These are phyloP conservation scores for Cicer arietinum DNA, from an alignment of 306 rosid genomes.

Conservation along the genomic window DNA sequence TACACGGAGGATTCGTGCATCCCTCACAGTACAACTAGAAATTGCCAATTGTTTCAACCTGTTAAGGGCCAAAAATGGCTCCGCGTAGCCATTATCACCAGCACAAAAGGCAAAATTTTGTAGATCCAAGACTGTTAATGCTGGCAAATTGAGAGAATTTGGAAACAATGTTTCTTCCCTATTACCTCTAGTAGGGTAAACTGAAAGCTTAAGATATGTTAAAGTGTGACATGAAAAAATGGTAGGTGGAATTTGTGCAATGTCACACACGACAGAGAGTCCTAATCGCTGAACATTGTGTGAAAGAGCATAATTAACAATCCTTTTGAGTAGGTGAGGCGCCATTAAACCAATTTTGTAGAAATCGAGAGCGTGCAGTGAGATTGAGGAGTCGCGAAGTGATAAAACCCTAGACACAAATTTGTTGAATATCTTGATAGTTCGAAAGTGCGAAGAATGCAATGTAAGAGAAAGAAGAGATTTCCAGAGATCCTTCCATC, in stretches of 20 bases:
- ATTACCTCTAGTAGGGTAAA: neutral
- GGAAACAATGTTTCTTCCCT: neutral
- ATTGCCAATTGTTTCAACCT: conserved; percentile 11
- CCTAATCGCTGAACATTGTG: conserved; percentile 14
- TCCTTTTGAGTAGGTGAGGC: neutral
- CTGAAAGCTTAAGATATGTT: conserved; percentile 23
- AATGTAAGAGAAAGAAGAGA: neutral
- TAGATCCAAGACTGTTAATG: conserved; percentile 22
- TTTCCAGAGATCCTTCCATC: conserved; percentile 36
- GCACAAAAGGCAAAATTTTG: neutral
- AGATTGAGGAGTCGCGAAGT: neutral
- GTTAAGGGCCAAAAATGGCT: conserved; percentile 16
- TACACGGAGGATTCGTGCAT: neutral
- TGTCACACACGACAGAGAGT: too few relatives aligned
- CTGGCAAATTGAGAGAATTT: neutral
- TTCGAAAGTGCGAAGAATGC: neutral
- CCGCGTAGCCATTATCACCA: neutral
- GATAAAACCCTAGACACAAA: conserved; percentile 25
- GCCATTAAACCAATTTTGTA: too few relatives aligned
- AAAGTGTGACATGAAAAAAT: conserved; percentile 25
- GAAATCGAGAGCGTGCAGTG: neutral
- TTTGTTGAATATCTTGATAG: neutral
- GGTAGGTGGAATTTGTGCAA: too few relatives aligned
- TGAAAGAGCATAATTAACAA: conserved; percentile 6
- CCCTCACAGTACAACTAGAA: neutral